These are phyloP conservation scores for Penicillium brevicompactum DNA, from an alignment of 2,329 filamentous ascomycete species.

Conservation along the genomic window DNA sequence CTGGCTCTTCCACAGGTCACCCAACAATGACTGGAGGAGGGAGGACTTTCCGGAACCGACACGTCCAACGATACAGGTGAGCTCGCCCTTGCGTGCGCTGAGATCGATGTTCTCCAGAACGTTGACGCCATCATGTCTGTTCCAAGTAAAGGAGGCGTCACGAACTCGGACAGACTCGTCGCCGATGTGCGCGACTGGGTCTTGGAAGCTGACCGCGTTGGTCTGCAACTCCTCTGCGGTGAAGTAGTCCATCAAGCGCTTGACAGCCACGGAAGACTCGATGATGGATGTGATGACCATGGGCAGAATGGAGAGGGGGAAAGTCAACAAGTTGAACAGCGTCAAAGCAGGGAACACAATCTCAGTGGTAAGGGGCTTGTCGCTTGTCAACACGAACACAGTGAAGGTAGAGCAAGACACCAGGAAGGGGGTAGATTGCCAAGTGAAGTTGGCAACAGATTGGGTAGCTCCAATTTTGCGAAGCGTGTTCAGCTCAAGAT, in stretches of 20 bases:
- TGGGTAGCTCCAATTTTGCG: constrained; percentile 95
- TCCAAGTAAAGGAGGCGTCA: constrained; percentile 92
- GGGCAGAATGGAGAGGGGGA: constrained; percentile 88
- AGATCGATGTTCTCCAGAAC: constrained; percentile 84
- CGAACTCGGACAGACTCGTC: constrained; percentile 84
- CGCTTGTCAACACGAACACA: constrained; percentile 84
- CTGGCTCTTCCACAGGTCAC: constrained; percentile 86
- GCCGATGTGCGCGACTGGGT: constrained; percentile 71
- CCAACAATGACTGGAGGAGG: constrained; percentile 81
- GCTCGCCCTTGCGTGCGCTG: constrained; percentile 85
- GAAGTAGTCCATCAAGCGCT: constrained; percentile 81
- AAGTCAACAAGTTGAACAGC: constrained; percentile 93
- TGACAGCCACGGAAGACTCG: constrained; percentile 90
- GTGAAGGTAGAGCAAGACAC: constrained; percentile 97
- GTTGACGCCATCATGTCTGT: constrained; percentile 70
- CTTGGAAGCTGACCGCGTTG: constrained; percentile 73
- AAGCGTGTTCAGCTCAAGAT: constrained; percentile 90
- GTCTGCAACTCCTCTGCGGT: constrained; percentile 85
- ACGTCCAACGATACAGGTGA: constrained; percentile 88
- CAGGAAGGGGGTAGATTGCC: constrained; percentile 95
- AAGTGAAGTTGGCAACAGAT: constrained; percentile 94
- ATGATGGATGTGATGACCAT: constrained; percentile 98
- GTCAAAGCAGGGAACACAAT: constrained; percentile 94
- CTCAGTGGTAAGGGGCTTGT: constrained; percentile 82
- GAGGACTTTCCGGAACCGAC: constrained; percentile 97